Evolutionary conservation across 1,284 basidiomycete genomes (phyloP), one percentile per base, ranked within the genome.

Genomic region (Kwoniella shivajii): DNA sequence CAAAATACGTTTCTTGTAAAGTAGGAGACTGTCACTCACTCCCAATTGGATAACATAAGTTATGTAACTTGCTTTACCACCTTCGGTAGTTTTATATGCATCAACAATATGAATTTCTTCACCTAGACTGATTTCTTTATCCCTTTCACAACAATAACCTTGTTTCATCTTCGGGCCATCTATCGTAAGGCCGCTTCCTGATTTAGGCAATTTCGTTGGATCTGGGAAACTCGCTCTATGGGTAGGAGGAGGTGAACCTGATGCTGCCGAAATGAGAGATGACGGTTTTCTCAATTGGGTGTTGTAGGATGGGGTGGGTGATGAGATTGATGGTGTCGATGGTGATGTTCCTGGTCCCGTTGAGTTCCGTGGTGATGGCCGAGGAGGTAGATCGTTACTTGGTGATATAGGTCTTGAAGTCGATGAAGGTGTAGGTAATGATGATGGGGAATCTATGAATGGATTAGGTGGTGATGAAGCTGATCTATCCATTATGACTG

Each of bases 31-130:
- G 26, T 11, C 14, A 80, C 89, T 74, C 76, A 96, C 94, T 63
- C 92, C 93, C 46, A 92, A 88, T 54, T 83, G 85, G 69, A 98
- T 94, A 59, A 95, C 86, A 81, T 99, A 99, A 64, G 89, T 87
- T 74, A 99, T 99, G 74, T 96, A 99, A 9, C 89, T 87, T 11
- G 91, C 88, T 54, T 84, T 85, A 20, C 91, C 84, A 68, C 90
- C 90, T 56, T 92, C 84, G 11, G 87, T 85, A 14, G 93, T 97
- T 85, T 99, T 99, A 79, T 90, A 86, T 3, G 95, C 95, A 74
- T 99, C 95, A 43, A 87, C 83, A 68, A 98, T 95, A 56, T 64
- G 61, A 41, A 79, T 72, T 56, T 78, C 73, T 31, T 72, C 74
- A 0, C 75, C 77, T 16, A 66, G 60, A 10, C 61, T 52, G 48